Conservation (phyloP, 1,139 yeast species). For the Pichia sp. region DNA sequence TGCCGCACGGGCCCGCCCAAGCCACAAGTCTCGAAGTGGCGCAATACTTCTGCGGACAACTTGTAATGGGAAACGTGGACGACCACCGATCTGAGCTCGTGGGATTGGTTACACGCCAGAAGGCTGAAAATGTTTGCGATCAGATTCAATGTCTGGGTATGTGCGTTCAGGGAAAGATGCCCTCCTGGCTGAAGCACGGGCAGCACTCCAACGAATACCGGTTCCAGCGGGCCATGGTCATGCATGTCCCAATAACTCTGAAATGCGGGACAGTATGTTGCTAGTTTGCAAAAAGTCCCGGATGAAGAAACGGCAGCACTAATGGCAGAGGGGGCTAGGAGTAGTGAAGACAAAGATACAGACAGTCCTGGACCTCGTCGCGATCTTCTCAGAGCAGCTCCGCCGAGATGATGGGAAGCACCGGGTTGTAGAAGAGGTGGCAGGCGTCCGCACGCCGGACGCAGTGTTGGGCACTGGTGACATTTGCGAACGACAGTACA, state of each 20-base stretch:
- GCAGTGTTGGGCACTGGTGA: constrained; percentile 50
- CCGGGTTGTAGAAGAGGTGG: constrained; percentile 35
- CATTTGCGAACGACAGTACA: constrained; percentile 47
- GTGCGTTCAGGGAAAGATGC: constrained; percentile 32
- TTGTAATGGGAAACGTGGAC: constrained; percentile 13
- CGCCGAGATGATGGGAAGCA: constrained; percentile 36
- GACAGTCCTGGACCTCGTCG: not conserved
- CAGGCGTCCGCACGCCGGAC: constrained; percentile 54
- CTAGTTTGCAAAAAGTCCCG: too few species aligned
- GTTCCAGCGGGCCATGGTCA: not conserved
- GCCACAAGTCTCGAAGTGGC: constrained; percentile 8
- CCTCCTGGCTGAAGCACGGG: constrained; percentile 4
- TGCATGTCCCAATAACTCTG: not conserved
- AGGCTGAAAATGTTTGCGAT: constrained; percentile 41
- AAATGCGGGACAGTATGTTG: too few species aligned
- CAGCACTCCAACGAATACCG: constrained; percentile 7
- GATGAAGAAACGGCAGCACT: not conserved
- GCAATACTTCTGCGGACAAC: constrained; percentile 11
- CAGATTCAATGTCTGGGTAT: constrained; percentile 41
- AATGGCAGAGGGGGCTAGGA: not conserved
- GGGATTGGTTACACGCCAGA: constrained; percentile 27
- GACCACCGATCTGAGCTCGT: constrained; percentile 3
- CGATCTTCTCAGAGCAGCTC: constrained; percentile 27
- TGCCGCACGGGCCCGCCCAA: constrained; percentile 9
- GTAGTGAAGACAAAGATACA: not conserved